Percentiles rank a stretch among this genome's conserved stretches.
These are phyloP conservation scores for Inosperma sp. DNA, from an alignment of 768 basidiomycete genomes.

Conservation along the genomic window DNA sequence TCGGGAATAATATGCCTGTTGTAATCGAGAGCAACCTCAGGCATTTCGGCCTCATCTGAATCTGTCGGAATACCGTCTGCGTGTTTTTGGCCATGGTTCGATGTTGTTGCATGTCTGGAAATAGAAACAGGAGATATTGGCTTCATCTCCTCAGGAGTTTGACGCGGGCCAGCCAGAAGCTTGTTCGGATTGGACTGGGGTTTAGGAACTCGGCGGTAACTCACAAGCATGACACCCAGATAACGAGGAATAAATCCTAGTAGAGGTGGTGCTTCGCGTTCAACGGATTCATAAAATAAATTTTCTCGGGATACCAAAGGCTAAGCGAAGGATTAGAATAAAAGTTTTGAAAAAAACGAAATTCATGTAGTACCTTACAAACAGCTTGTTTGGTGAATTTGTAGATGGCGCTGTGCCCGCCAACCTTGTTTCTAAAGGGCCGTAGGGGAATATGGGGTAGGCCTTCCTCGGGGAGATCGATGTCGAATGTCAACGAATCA, in stretches of 20 bases:
- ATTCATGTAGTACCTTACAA: slow-evolving; percentile 75
- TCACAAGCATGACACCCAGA: slow-evolving; percentile 97
- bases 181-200: slow-evolving; percentile 21
- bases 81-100: slow-evolving; percentile 24
- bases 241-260: slow-evolving; percentile 96
- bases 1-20: slow-evolving; percentile 96
- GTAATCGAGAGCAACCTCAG: slow-evolving; percentile 88
- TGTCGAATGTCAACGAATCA: slow-evolving; percentile 29
- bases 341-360: slow-evolving; percentile 21
- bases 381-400: slow-evolving; percentile 97
- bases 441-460: slow-evolving; percentile 87
- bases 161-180: slow-evolving; percentile 21
- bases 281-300: slow-evolving; percentile 95
- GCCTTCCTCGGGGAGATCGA: slow-evolving; percentile 50
- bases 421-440: slow-evolving; percentile 97
- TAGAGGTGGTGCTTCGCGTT: slow-evolving; percentile 87
- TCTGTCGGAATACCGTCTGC: slow-evolving; percentile 34
- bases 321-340: slow-evolving; percentile 39
- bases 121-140: slow-evolving; percentile 13
- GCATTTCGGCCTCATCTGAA: slow-evolving; percentile 77
- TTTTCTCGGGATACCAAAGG: slow-evolving; percentile 97
- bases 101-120: slow-evolving; percentile 12
- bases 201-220: slow-evolving; percentile 76
- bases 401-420: slow-evolving; percentile 95
- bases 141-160: slow-evolving; percentile 18